Conservation (phyloP, 805 yeast species). For the Kuraishia borneana region DNA sequence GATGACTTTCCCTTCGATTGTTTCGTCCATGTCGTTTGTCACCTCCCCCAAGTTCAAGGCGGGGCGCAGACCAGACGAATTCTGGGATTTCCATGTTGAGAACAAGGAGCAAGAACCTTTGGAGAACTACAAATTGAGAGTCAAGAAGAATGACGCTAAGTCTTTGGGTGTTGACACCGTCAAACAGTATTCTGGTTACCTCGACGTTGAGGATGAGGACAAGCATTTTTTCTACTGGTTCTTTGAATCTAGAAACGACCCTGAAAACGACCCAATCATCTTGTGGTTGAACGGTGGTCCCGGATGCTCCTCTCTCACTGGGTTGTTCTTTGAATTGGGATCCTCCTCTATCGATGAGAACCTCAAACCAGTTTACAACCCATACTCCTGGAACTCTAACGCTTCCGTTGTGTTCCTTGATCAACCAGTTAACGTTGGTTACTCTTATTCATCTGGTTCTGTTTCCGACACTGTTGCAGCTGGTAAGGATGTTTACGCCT, state of each 20-base stretch:
- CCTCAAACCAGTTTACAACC: conserved; percentile 64
- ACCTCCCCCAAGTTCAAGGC: conserved; percentile 36
- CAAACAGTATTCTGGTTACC: conserved; percentile 64
- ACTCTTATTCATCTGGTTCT: conserved; percentile 58
- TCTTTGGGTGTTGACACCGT: conserved; percentile 49
- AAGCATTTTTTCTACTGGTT: conserved; percentile 92
- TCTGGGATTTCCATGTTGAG: conserved; percentile 25
- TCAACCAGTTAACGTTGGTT: conserved; percentile 92
- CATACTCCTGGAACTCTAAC: conserved; percentile 82
- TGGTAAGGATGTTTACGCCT: conserved; percentile 77
- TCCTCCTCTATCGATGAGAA: conserved; percentile 64
- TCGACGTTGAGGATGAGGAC: conserved; percentile 55
- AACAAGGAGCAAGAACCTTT: conserved; percentile 17
- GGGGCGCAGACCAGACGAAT: conserved; percentile 17
- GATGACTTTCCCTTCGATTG: conserved; percentile 43
- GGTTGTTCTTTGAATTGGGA: conserved; percentile 85
- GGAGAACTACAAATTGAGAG: conserved; percentile 36
- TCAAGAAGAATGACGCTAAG: conserved; percentile 34
- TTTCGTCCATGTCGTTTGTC: conserved; percentile 34
- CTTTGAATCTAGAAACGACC: conserved; percentile 86
- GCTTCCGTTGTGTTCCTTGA: conserved; percentile 88
- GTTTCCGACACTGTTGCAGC: conserved; percentile 72
- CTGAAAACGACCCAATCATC: conserved; percentile 73
- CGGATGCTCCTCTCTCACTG: conserved; percentile 88
- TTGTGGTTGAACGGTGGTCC: conserved; percentile 95